Conservation (phyloP, 2,329 filamentous ascomycete genomes). For the Xylariaceae sp. region DNA sequence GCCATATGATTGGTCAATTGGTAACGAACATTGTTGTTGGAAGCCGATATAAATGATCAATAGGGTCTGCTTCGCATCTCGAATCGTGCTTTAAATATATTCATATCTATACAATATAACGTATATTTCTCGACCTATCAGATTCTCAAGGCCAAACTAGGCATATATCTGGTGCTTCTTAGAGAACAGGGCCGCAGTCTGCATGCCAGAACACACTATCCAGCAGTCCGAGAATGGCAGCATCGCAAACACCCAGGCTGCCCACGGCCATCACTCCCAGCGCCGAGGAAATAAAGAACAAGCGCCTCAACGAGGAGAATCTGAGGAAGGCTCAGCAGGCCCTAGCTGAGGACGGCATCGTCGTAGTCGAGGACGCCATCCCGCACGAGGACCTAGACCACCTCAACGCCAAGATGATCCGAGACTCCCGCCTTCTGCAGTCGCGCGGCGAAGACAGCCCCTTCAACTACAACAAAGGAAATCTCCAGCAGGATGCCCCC, state of each 20-base stretch:
- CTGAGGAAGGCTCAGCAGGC: conserved; percentile 52
- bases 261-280: conserved; percentile 26
- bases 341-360: conserved; percentile 51
- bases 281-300: conserved; percentile 37
- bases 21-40: too few species aligned
- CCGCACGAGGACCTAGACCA: conserved; percentile 47
- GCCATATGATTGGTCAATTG: too few species aligned
- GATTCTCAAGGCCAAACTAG: background rate
- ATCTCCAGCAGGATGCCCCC: conserved; percentile 58
- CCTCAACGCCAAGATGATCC: conserved; percentile 56
- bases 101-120: background rate
- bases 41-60: background rate
- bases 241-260: conserved; percentile 13
- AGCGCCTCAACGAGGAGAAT: conserved; percentile 43
- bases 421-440: conserved; percentile 51
- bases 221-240: conserved; percentile 9
- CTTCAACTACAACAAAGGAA: conserved; percentile 61
- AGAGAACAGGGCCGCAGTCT: background rate
- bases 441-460: conserved; percentile 50
- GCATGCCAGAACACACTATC: background rate
- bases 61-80: background rate
- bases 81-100: background rate
- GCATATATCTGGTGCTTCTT: background rate
- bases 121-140: background rate
- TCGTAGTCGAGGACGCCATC: conserved; percentile 53